Conservation (phyloP, 139 green algal genomes). For the Medakamo hakoo region DNA sequence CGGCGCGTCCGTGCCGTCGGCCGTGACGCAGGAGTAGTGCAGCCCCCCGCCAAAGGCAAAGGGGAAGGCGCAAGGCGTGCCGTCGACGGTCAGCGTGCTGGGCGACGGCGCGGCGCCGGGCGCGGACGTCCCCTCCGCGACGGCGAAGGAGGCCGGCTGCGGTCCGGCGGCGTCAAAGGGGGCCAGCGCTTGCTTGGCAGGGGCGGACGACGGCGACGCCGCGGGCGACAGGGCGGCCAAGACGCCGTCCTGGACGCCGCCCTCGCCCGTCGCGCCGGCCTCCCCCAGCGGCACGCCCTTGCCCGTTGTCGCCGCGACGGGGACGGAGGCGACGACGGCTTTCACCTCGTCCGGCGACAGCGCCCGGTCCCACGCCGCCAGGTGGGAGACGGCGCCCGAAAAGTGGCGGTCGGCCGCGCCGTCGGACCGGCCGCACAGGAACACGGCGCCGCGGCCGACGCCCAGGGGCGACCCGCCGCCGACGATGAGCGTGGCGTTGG, state of each 20-base stretch:
- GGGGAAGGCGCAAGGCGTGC: slow-evolving; percentile 7
- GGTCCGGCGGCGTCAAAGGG: too few species aligned
- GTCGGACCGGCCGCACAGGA: slow-evolving; percentile 21
- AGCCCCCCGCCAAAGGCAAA: slow-evolving; percentile 5
- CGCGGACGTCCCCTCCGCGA: neutral
- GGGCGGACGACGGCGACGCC: too few species aligned
- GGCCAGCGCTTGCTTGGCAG: too few species aligned
- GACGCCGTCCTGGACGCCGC: too few species aligned
- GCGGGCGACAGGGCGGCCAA: too few species aligned
- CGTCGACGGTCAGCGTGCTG: neutral
- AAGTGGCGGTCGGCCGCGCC: slow-evolving; percentile 14
- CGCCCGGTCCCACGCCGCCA: slow-evolving; percentile 17
- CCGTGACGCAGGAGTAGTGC: slow-evolving; percentile 16
- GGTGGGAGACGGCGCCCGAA: slow-evolving; percentile 10
- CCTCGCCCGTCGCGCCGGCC: too few species aligned
- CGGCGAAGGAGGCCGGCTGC: slow-evolving; percentile 5
- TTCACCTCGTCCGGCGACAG: slow-evolving; percentile 12
- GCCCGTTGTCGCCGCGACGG: neutral
- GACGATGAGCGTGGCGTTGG: neutral
- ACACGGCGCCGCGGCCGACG: slow-evolving; percentile 1
- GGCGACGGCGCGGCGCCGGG: neutral
- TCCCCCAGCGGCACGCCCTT: neutral
- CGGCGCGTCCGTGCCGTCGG: slow-evolving; percentile 15
- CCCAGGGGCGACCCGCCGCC: neutral
- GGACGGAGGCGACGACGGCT: slow-evolving; percentile 7